A percentile compares a stretch with the other conserved stretches of the same genome.
Conservation (phyloP, 1,284 basidiomycete species). For the Marasmius sp. region DNA sequence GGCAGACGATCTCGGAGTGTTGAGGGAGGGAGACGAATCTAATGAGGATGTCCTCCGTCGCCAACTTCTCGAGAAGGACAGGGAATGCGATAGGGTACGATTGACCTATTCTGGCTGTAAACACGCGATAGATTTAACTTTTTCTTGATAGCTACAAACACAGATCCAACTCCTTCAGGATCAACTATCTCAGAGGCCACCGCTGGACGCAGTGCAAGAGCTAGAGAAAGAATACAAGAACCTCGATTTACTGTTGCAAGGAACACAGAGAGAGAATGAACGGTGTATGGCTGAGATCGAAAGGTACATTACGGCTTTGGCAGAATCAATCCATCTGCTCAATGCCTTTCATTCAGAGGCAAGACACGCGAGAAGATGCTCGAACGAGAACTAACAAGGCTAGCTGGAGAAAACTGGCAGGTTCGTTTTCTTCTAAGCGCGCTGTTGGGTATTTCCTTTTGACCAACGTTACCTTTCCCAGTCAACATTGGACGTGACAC, state of each 20-base stretch:
- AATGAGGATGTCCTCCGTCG: conserved; percentile 60
- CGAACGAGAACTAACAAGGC: conserved; percentile 63
- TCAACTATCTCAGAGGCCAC: conserved; percentile 62
- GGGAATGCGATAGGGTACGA: conserved; percentile 67
- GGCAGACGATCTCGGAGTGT: conserved; percentile 56
- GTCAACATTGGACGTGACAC: conserved; percentile 54
- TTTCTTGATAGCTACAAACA: conserved; percentile 49
- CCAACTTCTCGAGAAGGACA: conserved; percentile 67
- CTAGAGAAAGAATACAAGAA: conserved; percentile 70
- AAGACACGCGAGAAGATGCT: conserved; percentile 68
- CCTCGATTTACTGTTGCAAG: conserved; percentile 68
- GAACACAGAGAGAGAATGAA: conserved; percentile 77
- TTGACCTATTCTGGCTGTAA: neutral
- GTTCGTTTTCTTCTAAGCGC: conserved; percentile 27
- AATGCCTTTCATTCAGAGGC: conserved; percentile 30
- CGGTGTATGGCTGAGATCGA: conserved; percentile 75
- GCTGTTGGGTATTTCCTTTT: neutral
- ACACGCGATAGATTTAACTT: neutral
- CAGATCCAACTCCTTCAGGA: conserved; percentile 61
- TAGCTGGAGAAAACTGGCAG: conserved; percentile 79
- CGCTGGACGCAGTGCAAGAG: conserved; percentile 59
- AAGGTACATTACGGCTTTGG: conserved; percentile 39
- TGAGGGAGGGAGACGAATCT: conserved; percentile 61
- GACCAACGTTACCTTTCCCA: conserved; percentile 16
- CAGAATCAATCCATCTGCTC: neutral